Evolutionary conservation across 2,329 filamentous ascomycete genomes (phyloP).

Genomic region (Lachnellula suecica): DNA sequence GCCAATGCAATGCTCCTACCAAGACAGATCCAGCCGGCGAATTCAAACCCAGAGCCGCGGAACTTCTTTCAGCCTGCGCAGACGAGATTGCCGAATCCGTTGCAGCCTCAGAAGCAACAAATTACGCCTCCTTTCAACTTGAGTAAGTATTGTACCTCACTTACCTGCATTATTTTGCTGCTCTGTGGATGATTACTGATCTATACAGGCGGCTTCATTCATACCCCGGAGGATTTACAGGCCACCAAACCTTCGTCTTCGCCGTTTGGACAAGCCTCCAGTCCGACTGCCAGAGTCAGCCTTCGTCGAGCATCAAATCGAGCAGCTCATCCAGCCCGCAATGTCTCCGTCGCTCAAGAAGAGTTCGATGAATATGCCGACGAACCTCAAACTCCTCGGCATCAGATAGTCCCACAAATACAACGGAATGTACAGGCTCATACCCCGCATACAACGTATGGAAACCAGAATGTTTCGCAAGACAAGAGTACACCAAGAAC

Average conservation of each 20-base stretch:
- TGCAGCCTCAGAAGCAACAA: slow-evolving; percentile 28
- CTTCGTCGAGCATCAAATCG: slow-evolving; percentile 22
- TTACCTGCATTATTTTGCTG: background rate
- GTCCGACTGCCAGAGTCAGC: slow-evolving; percentile 28
- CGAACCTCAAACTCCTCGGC: slow-evolving; percentile 12
- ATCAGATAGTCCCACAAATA: slow-evolving; percentile 1
- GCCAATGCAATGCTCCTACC: slow-evolving; percentile 26
- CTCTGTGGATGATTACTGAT: too few relatives aligned
- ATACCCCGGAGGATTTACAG: slow-evolving; percentile 15
- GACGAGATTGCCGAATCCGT: slow-evolving; percentile 14
- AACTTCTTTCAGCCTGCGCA: slow-evolving; percentile 17
- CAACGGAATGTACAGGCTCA: background rate
- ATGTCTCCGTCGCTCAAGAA: background rate
- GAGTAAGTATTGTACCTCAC: slow-evolving; percentile 18
- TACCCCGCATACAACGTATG: background rate
- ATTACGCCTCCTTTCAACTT: slow-evolving; percentile 29
- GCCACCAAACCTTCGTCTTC: slow-evolving; percentile 20
- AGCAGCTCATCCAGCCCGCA: background rate
- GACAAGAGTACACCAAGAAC: slow-evolving; percentile 3
- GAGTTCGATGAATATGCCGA: background rate
- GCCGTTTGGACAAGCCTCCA: slow-evolving; percentile 21
- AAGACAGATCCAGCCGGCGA: slow-evolving; percentile 11
- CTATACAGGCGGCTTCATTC: slow-evolving; percentile 18
- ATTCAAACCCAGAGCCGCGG: slow-evolving; percentile 1
- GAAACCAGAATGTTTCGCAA: background rate